These are phyloP conservation scores for Didymellaceae sp. DNA, from an alignment of 2,329 filamentous ascomycete species.

Conservation along the genomic window DNA sequence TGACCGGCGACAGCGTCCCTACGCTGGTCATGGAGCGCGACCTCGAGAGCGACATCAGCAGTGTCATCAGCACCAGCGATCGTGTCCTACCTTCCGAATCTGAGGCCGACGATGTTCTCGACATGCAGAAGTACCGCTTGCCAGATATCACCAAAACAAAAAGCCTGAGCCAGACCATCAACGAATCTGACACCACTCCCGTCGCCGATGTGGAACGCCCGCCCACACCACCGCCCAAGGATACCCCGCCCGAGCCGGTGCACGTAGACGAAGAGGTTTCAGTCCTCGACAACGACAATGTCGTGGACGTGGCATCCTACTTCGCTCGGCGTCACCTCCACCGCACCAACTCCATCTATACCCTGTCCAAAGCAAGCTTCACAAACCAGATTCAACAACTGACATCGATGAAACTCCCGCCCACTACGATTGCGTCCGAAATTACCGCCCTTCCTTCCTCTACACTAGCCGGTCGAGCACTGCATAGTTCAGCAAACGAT, in stretches of 20 bases:
- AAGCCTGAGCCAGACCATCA: constrained; percentile 54
- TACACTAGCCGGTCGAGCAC: constrained; percentile 78
- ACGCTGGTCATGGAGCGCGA: constrained; percentile 48
- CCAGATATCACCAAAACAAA: constrained; percentile 73
- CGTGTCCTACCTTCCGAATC: constrained; percentile 59
- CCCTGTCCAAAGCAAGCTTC: constrained; percentile 89
- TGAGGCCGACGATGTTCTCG: constrained; percentile 65
- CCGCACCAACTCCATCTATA: constrained; percentile 83
- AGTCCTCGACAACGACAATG: constrained; percentile 45
- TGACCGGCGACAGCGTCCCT: constrained; percentile 47
- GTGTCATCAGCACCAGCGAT: constrained; percentile 60
- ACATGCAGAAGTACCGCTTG: constrained; percentile 76
- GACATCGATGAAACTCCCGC: constrained; percentile 86
- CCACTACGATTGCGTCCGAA: constrained; percentile 81
- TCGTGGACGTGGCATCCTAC: constrained; percentile 63
- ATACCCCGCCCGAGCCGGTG: constrained; percentile 51
- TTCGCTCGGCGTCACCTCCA: constrained; percentile 69
- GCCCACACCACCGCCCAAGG: constrained; percentile 58
- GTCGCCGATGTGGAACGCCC: constrained; percentile 22
- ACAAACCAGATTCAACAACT: constrained; percentile 91
- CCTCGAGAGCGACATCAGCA: constrained; percentile 55
- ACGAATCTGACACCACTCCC: constrained; percentile 25
- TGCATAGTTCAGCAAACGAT: constrained; percentile 88
- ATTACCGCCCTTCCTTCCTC: constrained; percentile 87
- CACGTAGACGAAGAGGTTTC: constrained; percentile 51